phyloP scores from a whole-genome alignment of 495 filamentous ascomycete genomes.

The Jackrogersella multiformis region DNA sequence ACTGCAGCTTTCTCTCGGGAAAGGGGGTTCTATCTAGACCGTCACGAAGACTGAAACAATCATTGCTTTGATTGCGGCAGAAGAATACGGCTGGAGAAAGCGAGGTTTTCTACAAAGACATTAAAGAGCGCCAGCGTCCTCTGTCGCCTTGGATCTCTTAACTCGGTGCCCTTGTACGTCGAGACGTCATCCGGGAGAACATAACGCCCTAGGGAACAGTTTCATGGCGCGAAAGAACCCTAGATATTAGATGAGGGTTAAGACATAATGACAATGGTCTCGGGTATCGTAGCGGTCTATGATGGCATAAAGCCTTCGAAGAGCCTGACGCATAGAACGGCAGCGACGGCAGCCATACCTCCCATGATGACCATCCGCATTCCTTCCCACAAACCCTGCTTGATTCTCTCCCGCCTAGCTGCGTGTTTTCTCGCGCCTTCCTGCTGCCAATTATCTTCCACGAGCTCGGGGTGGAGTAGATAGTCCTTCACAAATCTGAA shows the following conservation, averaged over 20 bases:
- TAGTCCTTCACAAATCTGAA: slow-evolving; percentile 78
- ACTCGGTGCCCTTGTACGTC: not conserved
- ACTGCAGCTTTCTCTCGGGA: not conserved
- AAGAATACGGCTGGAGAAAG: not conserved
- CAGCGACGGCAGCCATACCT: slow-evolving; percentile 69
- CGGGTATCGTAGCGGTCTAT: slow-evolving; percentile 1
- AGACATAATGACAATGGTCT: not conserved
- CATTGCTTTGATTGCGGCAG: not conserved
- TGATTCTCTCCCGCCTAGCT: slow-evolving; percentile 31
- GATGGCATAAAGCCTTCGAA: slow-evolving; percentile 55
- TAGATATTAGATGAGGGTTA: not conserved
- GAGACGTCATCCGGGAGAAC: not conserved
- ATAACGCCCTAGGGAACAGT: not conserved
- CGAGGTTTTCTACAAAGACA: no score
- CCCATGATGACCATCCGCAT: slow-evolving; percentile 74
- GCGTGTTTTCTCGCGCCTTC: slow-evolving; percentile 42
- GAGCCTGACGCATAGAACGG: slow-evolving; percentile 70
- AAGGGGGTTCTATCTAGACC: not conserved
- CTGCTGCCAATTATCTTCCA: slow-evolving; percentile 35
- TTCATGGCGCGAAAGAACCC: not conserved
- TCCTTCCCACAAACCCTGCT: slow-evolving; percentile 52
- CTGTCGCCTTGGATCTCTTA: not conserved
- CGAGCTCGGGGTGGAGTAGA: slow-evolving; percentile 59
- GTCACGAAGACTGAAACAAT: no score
- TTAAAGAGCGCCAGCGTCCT: not conserved